These are phyloP conservation scores for Xylaria sp. DNA, from an alignment of 2,329 filamentous ascomycete species.

Conservation along the genomic window DNA sequence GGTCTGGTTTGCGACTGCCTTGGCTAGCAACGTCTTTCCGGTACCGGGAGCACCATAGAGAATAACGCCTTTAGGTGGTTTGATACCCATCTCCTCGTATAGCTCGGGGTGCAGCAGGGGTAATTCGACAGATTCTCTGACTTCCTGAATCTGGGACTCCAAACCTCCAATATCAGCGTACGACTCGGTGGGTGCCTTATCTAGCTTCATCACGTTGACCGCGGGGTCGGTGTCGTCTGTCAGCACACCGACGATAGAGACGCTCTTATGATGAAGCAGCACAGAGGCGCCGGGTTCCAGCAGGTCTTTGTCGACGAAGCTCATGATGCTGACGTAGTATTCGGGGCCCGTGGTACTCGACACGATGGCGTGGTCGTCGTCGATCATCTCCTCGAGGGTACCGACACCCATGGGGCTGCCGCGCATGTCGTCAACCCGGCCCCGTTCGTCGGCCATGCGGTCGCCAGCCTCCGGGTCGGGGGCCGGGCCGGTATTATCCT, in stretches of 20 bases:
- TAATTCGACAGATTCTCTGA: constrained; percentile 95
- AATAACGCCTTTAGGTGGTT: constrained; percentile 98
- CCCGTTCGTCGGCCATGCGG: constrained; percentile 91
- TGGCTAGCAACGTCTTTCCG: constrained; percentile 94
- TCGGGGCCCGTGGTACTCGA: constrained; percentile 97
- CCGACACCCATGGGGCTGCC: constrained; percentile 99
- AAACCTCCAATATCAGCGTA: constrained; percentile 98
- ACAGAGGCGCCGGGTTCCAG: constrained; percentile 96
- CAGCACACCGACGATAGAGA: constrained; percentile 95
- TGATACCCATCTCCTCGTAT: constrained; percentile 99
- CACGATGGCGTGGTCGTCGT: constrained; percentile 98
- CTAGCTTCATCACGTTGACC: constrained; percentile 98
- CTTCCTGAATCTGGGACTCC: constrained; percentile 95
- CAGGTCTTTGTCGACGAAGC: constrained; percentile 98
- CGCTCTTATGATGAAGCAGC: constrained; percentile 94
- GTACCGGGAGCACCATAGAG: constrained; percentile 97
- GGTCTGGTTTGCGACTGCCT: constrained; percentile 98
- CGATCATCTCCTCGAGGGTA: constrained; percentile 97
- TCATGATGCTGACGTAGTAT: constrained; percentile 99
- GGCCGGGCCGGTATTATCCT: constrained; percentile 72
- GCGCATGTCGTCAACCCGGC: constrained; percentile 96
- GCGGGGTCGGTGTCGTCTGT: constrained; percentile 96
- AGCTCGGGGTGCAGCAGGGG: constrained; percentile 94
- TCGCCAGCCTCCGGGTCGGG: constrained; percentile 81
- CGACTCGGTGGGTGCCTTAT: constrained; percentile 97